These are phyloP conservation scores for Acacia melanoxylon DNA, from an alignment of 306 rosid species.

Conservation along the genomic window DNA sequence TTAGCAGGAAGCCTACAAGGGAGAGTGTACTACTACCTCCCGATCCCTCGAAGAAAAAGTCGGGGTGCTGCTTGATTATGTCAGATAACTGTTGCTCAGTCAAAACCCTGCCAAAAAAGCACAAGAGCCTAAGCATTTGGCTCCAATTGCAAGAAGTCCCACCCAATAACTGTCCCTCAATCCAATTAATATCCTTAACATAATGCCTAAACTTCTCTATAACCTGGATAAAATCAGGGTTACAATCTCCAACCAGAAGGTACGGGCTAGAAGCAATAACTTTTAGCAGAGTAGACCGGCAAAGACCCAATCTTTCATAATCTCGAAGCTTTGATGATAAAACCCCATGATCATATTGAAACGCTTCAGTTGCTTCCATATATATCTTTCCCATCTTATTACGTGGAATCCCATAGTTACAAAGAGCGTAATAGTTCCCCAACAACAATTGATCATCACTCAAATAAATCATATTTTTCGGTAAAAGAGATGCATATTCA, in stretches of 20 bases:
- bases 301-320: slow-evolving; percentile 58
- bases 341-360: slow-evolving; percentile 47
- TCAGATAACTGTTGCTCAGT: slow-evolving; percentile 43
- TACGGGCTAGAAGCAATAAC: slow-evolving; percentile 54
- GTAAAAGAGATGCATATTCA: slow-evolving; percentile 61
- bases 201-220: slow-evolving; percentile 50
- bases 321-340: slow-evolving; percentile 54
- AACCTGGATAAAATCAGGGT: slow-evolving; percentile 46
- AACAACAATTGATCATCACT: slow-evolving; percentile 57
- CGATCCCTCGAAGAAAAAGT: slow-evolving; percentile 64
- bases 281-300: slow-evolving; percentile 26
- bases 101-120: slow-evolving; percentile 44
- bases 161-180: slow-evolving; percentile 44
- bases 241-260: slow-evolving; percentile 62
- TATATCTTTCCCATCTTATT: slow-evolving; percentile 59
- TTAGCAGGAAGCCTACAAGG: slow-evolving; percentile 57
- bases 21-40: slow-evolving; percentile 52
- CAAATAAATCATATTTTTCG: slow-evolving; percentile 55
- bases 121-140: slow-evolving; percentile 48
- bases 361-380: slow-evolving; percentile 47
- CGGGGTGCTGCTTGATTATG: slow-evolving; percentile 41
- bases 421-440: slow-evolving; percentile 54
- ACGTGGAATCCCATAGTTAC: slow-evolving; percentile 63
- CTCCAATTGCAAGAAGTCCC: slow-evolving; percentile 56
- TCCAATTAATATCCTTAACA: slow-evolving; percentile 52